Percentiles rank a stretch among this genome's conserved stretches.
These are phyloP conservation scores for Triglochin maritima DNA, from an alignment of 106 monocot genomes.

Conservation along the genomic window DNA sequence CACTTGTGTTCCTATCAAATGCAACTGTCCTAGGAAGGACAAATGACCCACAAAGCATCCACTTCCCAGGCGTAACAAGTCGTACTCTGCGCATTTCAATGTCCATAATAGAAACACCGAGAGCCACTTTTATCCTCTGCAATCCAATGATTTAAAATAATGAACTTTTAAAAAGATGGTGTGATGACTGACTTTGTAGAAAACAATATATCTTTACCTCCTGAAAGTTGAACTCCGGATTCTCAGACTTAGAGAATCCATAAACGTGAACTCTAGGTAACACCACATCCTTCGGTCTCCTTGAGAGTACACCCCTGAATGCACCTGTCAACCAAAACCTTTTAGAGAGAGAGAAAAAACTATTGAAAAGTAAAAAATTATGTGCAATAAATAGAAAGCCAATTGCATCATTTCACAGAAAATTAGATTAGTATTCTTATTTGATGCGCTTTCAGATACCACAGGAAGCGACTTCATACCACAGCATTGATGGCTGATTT, in stretches of 20 bases:
- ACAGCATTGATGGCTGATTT: too few species aligned
- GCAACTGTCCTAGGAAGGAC: constrained; percentile 47
- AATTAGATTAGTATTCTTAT: too few species aligned
- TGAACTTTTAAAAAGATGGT: not conserved
- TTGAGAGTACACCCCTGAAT: constrained; percentile 54
- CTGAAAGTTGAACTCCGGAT: constrained; percentile 71
- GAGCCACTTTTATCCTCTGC: constrained; percentile 69
- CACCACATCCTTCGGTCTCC: constrained; percentile 9
- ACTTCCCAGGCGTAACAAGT: constrained; percentile 94
- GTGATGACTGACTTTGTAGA: not conserved
- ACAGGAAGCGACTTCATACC: too few species aligned
- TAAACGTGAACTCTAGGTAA: constrained; percentile 81
- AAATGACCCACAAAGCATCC: constrained; percentile 98
- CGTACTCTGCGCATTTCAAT: constrained; percentile 73
- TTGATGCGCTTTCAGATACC: too few species aligned
- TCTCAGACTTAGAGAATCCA: constrained; percentile 82
- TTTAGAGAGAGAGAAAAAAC: too few species aligned
- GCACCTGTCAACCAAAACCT: constrained; percentile 28
- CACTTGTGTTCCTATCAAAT: constrained; percentile 17
- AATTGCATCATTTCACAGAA: too few species aligned
- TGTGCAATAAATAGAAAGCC: too few species aligned
- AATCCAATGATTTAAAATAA: not conserved
- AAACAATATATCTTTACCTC: constrained; percentile 32
- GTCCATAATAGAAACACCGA: constrained; percentile 38
- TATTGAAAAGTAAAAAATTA: too few species aligned